These are phyloP conservation scores for Eurotiales sp. DNA, from an alignment of 2,329 filamentous ascomycete genomes.

Conservation along the genomic window DNA sequence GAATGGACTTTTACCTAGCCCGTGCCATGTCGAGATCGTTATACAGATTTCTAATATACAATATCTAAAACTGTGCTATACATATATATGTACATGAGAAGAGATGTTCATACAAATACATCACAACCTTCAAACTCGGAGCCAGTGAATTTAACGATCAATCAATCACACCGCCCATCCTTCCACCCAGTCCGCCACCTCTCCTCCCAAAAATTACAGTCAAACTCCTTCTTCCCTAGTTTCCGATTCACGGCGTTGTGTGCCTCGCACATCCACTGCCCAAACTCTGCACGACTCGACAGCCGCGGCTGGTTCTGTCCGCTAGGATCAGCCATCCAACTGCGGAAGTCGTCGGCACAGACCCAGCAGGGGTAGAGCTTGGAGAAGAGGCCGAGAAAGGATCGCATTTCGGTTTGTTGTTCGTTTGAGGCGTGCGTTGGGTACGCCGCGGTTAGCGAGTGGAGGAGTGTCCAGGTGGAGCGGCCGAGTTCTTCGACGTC, in stretches of 20 bases:
- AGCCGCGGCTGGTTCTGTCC: slow-evolving; percentile 60
- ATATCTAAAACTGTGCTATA: not conserved
- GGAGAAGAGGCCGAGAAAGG: slow-evolving; percentile 77
- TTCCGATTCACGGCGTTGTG: slow-evolving; percentile 59
- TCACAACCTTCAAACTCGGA: too few species aligned
- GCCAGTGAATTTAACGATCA: not conserved
- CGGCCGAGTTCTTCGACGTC: slow-evolving; percentile 86
- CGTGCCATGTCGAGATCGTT: too few species aligned
- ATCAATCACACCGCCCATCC: slow-evolving; percentile 59
- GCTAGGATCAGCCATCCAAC: slow-evolving; percentile 64
- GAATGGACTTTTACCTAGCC: not conserved
- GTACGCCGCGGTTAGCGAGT: slow-evolving; percentile 85
- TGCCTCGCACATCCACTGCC: slow-evolving; percentile 49
- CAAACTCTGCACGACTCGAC: slow-evolving; percentile 46
- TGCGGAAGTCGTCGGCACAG: slow-evolving; percentile 87
- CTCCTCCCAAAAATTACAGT: slow-evolving; percentile 88
- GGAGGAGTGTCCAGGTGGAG: slow-evolving; percentile 87
- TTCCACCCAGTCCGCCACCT: slow-evolving; percentile 86
- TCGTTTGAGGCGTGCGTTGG: slow-evolving; percentile 63
- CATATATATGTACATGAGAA: slow-evolving; percentile 13
- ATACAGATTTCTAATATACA: not conserved
- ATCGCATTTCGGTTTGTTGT: slow-evolving; percentile 71
- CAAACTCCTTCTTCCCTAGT: slow-evolving; percentile 84
- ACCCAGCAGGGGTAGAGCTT: slow-evolving; percentile 93
- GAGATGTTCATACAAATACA: slow-evolving; percentile 3